Percentiles rank a stretch among this genome's conserved stretches.
phyloP scores from a whole-genome alignment of 2,329 filamentous ascomycete species.

The Botrytis porri region DNA sequence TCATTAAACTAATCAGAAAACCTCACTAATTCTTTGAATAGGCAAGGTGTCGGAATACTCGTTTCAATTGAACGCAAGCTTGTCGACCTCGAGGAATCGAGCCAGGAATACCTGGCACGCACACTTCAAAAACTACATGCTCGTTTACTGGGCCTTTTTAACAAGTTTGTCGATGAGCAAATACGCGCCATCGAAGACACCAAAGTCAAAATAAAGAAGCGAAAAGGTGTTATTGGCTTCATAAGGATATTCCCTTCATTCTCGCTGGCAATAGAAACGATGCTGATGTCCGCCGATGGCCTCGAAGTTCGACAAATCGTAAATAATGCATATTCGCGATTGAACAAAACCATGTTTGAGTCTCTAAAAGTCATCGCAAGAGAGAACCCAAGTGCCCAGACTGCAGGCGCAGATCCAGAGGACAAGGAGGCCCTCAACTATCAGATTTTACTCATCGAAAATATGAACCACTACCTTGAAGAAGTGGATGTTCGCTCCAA shows the following conservation, averaged over 20 bases:
- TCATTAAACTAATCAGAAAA: background rate
- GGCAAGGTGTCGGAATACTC: constrained; percentile 86
- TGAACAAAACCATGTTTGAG: constrained; percentile 96
- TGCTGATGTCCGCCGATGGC: constrained; percentile 62
- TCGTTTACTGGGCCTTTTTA: constrained; percentile 71
- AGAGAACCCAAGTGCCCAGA: constrained; percentile 55
- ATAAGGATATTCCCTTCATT: constrained; percentile 92
- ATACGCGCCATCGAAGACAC: constrained; percentile 95
- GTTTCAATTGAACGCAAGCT: constrained; percentile 77
- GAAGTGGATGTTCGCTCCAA: constrained; percentile 76
- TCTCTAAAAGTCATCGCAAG: constrained; percentile 90
- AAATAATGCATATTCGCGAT: constrained; percentile 81
- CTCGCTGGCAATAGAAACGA: constrained; percentile 77
- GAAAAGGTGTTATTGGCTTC: constrained; percentile 93
- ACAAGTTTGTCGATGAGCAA: constrained; percentile 89
- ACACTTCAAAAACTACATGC: constrained; percentile 77
- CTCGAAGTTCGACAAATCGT: constrained; percentile 72
- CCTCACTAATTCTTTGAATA: constrained; percentile 39
- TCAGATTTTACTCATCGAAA: constrained; percentile 95
- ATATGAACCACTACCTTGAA: constrained; percentile 97
- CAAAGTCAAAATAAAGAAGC: constrained; percentile 98
- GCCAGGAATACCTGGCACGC: constrained; percentile 85
- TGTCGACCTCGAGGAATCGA: constrained; percentile 77
- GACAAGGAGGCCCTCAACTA: constrained; percentile 97
- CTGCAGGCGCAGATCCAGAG: constrained; percentile 60